Conservation (phyloP, 2,329 filamentous ascomycete species). For the Trichophyton simii region DNA sequence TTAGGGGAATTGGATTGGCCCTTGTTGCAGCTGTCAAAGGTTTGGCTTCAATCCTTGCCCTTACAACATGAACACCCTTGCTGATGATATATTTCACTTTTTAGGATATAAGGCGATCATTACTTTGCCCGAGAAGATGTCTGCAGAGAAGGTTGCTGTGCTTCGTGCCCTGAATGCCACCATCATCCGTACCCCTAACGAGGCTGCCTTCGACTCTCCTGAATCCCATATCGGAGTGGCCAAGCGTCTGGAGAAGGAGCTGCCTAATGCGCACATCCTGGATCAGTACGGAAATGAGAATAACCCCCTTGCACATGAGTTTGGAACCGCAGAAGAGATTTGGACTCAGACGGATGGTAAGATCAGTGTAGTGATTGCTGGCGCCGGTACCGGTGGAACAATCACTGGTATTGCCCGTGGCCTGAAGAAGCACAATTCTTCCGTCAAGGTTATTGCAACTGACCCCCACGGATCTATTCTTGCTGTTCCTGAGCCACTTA, state of each 20-base stretch:
- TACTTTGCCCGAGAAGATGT: slow-evolving; percentile 98
- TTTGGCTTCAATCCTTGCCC: slow-evolving; percentile 5
- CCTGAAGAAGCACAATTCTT: slow-evolving; percentile 70
- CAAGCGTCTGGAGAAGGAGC: slow-evolving; percentile 76
- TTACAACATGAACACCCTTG: not conserved
- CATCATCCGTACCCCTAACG: slow-evolving; percentile 93
- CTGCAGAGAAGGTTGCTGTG: slow-evolving; percentile 91
- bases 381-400: slow-evolving; percentile 89
- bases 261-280: slow-evolving; percentile 91
- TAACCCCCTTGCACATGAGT: slow-evolving; percentile 88
- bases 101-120: slow-evolving; percentile 89
- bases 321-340: slow-evolving; percentile 89
- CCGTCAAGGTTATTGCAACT: slow-evolving; percentile 80
- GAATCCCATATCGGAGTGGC: slow-evolving; percentile 97
- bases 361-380: slow-evolving; percentile 72
- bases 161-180: slow-evolving; percentile 87
- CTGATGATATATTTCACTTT: not conserved
- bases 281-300: slow-evolving; percentile 90
- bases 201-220: slow-evolving; percentile 85
- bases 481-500: slow-evolving; percentile 66
- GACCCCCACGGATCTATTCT: slow-evolving; percentile 89
- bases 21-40: slow-evolving; percentile 88
- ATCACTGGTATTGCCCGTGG: slow-evolving; percentile 81
- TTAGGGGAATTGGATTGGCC: slow-evolving; percentile 74
- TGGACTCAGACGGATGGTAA: slow-evolving; percentile 80